phyloP scores from a whole-genome alignment of 2,329 filamentous ascomycete genomes.

The Penicillium sp. region DNA sequence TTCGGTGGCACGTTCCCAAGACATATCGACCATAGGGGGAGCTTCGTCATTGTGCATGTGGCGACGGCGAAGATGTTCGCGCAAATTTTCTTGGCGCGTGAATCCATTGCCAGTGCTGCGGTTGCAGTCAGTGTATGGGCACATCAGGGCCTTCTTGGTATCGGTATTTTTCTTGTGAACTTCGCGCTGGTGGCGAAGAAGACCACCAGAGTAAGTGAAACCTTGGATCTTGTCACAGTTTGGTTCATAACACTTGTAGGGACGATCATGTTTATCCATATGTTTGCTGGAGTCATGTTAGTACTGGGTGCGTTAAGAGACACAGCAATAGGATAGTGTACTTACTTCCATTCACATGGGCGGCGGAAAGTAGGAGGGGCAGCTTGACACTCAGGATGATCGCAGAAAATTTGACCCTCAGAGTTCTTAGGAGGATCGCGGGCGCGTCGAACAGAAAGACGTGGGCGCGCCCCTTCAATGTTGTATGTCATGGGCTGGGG shows the following conservation, averaged over 20 bases:
- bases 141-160: conserved; percentile 82
- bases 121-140: conserved; percentile 83
- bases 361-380: conserved; percentile 67
- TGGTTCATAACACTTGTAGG: conserved; percentile 79
- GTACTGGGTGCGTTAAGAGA: conserved; percentile 20
- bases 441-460: conserved; percentile 42
- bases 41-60: conserved; percentile 58
- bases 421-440: conserved; percentile 60
- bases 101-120: conserved; percentile 85
- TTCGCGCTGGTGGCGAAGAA: conserved; percentile 86
- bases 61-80: conserved; percentile 88
- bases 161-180: conserved; percentile 89
- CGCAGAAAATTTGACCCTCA: conserved; percentile 75
- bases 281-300: conserved; percentile 67
- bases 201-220: conserved; percentile 90
- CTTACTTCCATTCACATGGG: conserved; percentile 94
- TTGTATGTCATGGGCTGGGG: conserved; percentile 27
- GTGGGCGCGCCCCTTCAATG: conserved; percentile 39
- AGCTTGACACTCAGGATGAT: conserved; percentile 65
- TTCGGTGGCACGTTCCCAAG: conserved; percentile 31
- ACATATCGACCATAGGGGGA: conserved; percentile 23
- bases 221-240: conserved; percentile 88
- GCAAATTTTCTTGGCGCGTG: conserved; percentile 87
- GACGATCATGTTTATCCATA: conserved; percentile 96
- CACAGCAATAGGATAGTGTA: neutral